Conservation (phyloP, 148 eudicot species). For the Silene conica region DNA sequence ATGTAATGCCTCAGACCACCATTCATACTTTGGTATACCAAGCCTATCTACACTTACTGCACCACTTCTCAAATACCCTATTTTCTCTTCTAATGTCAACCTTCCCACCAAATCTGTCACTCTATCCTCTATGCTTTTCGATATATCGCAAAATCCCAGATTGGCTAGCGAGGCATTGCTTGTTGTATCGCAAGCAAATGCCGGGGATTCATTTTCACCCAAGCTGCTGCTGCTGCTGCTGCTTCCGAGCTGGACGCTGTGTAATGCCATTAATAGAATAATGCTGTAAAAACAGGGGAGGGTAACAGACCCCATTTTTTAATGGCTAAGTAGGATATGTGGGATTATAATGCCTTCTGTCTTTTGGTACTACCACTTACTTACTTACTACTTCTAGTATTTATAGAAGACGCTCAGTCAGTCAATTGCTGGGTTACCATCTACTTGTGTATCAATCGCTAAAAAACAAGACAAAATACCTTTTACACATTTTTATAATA, state of each 20-base stretch:
- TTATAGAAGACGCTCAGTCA: constrained; percentile 11
- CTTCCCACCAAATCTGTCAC: constrained; percentile 49
- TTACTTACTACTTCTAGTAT: too few relatives aligned
- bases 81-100: constrained; percentile 56
- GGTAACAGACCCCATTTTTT: constrained; percentile 40
- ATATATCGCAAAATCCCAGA: constrained; percentile 47
- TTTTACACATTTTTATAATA: too few relatives aligned
- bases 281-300: constrained; percentile 19
- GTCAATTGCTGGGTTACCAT: too few relatives aligned
- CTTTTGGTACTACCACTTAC: constrained; percentile 8
- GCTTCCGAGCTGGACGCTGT: background rate
- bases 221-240: too few relatives aligned
- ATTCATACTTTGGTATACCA: constrained; percentile 67
- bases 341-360: background rate
- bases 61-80: constrained; percentile 43
- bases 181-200: constrained; percentile 52
- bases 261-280: constrained; percentile 10
- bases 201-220: too few relatives aligned
- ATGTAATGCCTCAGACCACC: constrained; percentile 89
- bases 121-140: constrained; percentile 29
- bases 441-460: too few relatives aligned
- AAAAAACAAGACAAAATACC: too few relatives aligned
- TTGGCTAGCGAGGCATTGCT: constrained; percentile 33
- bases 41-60: constrained; percentile 47
- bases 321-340: constrained; percentile 5